phyloP scores from a whole-genome alignment of 768 basidiomycete genomes.

The Leccinum truebloodii region DNA sequence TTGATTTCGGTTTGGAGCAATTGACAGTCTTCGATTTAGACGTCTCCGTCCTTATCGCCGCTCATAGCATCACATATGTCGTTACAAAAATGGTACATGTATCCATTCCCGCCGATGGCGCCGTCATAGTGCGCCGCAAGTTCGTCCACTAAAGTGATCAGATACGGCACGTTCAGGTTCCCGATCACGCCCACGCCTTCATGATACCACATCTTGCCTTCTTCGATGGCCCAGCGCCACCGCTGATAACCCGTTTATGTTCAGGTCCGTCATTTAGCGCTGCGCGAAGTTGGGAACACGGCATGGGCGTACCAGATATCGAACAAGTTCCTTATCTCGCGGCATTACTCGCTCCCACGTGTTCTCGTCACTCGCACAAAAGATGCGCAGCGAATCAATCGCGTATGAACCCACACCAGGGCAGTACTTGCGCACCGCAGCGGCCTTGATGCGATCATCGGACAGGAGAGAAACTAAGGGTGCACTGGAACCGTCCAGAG shows the following conservation, averaged over 20 bases:
- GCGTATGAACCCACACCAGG: slow-evolving; percentile 73
- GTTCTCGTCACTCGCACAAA: slow-evolving; percentile 40
- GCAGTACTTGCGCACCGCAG: slow-evolving; percentile 54
- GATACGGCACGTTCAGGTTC: slow-evolving; percentile 38
- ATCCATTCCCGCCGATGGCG: slow-evolving; percentile 26
- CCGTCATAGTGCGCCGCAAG: slow-evolving; percentile 33
- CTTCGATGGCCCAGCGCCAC: slow-evolving; percentile 71
- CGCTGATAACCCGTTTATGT: slow-evolving; percentile 40
- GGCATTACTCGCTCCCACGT: slow-evolving; percentile 69
- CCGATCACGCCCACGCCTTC: slow-evolving; percentile 40
- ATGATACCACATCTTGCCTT: slow-evolving; percentile 53
- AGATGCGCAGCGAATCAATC: slow-evolving; percentile 75
- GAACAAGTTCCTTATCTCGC: slow-evolving; percentile 66
- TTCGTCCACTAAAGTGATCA: slow-evolving; percentile 41
- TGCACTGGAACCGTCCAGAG: slow-evolving; percentile 27
- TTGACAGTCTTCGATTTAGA: not conserved
- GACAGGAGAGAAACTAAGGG: not conserved
- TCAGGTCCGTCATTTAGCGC: not conserved
- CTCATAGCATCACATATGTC: slow-evolving; percentile 18
- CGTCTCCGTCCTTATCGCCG: not conserved
- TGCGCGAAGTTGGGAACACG: not conserved
- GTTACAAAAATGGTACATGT: slow-evolving; percentile 27
- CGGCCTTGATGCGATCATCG: slow-evolving; percentile 20
- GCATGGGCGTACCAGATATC: slow-evolving; percentile 58
- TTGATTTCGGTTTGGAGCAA: too few species aligned